A percentile compares a stretch with the other conserved stretches of the same genome.
Conservation (phyloP, 768 basidiomycete genomes). For the Mycena polygramma region DNA sequence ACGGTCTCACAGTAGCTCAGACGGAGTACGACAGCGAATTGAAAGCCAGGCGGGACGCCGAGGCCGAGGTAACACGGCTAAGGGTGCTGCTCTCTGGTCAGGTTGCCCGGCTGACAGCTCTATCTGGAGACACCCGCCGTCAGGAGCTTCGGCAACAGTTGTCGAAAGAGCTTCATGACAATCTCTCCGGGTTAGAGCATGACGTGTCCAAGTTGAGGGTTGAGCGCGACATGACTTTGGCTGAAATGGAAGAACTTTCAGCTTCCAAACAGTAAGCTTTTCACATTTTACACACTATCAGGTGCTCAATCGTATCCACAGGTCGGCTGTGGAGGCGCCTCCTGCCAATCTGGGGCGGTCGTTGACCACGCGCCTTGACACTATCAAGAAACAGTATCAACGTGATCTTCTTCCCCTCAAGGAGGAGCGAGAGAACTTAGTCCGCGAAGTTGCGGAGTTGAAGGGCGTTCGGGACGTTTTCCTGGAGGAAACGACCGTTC, state of each 20-base stretch:
- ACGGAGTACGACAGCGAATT: slow-evolving; percentile 95
- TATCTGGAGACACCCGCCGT: slow-evolving; percentile 82
- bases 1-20: slow-evolving; percentile 92
- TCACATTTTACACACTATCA: slow-evolving; percentile 14
- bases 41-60: slow-evolving; percentile 88
- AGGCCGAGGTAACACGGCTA: slow-evolving; percentile 91
- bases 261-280: slow-evolving; percentile 75
- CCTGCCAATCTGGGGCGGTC: slow-evolving; percentile 71
- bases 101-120: slow-evolving; percentile 85
- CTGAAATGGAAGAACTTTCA: slow-evolving; percentile 93
- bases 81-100: slow-evolving; percentile 91
- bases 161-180: slow-evolving; percentile 82
- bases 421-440: slow-evolving; percentile 82
- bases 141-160: slow-evolving; percentile 86
- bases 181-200: slow-evolving; percentile 82
- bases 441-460: slow-evolving; percentile 88
- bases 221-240: slow-evolving; percentile 91
- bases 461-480: slow-evolving; percentile 87
- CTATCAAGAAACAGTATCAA: slow-evolving; percentile 88
- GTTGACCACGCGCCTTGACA: slow-evolving; percentile 87
- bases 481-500: slow-evolving; percentile 90
- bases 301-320: slow-evolving; percentile 41
- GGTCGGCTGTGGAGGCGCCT: slow-evolving; percentile 51
- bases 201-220: slow-evolving; percentile 90
- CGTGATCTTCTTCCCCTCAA: slow-evolving; percentile 88